Conservation (phyloP, 2,329 filamentous ascomycete species). For the Cordyceps cateniannulata region DNA sequence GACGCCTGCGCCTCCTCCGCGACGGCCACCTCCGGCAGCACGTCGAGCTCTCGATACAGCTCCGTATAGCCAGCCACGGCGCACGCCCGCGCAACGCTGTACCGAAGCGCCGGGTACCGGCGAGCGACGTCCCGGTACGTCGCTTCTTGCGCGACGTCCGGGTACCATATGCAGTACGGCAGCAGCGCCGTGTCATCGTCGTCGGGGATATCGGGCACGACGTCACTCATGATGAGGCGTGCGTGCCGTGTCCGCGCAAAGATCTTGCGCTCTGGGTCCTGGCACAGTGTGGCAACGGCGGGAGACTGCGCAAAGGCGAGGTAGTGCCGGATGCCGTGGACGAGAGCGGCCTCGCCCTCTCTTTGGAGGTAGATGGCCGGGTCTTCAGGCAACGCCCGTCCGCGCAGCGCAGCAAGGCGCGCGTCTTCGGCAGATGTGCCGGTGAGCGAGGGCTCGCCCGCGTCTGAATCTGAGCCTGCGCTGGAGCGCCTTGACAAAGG, state of each 20-base stretch:
- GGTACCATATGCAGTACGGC: conserved; percentile 35
- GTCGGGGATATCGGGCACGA: conserved; percentile 22
- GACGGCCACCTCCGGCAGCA: conserved; percentile 31
- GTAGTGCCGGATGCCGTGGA: not conserved
- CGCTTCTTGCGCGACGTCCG: conserved; percentile 26
- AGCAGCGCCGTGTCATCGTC: conserved; percentile 14
- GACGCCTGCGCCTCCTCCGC: conserved; percentile 32
- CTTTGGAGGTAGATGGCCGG: no score
- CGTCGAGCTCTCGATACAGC: conserved; percentile 27
- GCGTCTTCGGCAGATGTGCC: no score
- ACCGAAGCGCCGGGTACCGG: conserved; percentile 27
- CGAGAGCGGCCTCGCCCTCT: not conserved
- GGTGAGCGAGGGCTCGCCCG: no score
- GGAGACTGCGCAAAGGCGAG: not conserved
- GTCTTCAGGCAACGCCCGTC: no score
- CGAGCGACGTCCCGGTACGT: conserved; percentile 27
- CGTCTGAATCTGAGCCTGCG: no score
- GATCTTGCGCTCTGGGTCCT: not conserved
- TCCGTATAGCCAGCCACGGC: conserved; percentile 30
- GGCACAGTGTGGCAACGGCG: not conserved
- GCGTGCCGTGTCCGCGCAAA: conserved; percentile 19
- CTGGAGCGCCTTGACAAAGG: no score
- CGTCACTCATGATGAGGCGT: conserved; percentile 28
- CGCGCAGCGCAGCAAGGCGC: no score
- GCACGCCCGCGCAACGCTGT: conserved; percentile 33